Evolutionary conservation across 164 flowering plant genomes (phyloP), one percentile per base, ranked within the genome.

Genomic region (Aristolochia contorta): DNA sequence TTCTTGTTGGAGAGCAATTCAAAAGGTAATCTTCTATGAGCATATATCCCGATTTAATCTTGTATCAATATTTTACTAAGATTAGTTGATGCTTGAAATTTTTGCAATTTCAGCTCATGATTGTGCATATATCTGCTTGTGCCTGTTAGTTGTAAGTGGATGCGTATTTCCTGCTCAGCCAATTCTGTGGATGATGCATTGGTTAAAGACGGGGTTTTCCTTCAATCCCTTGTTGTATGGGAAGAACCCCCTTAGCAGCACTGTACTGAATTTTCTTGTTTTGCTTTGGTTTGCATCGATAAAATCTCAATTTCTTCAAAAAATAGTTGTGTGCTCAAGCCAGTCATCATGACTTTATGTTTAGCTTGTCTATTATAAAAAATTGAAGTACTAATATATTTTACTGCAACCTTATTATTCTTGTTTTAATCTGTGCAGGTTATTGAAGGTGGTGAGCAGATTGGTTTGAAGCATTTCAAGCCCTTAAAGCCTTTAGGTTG

Each of bases 401-500:
- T 25, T 32, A 15, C 30, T 53, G 16, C 16, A 24, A 9, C 27
- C 56, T 53, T 53, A 53, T 27, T 20, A 23, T 27, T 53, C 22
- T 16, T 8, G 19, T 27, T 66, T 60, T 62, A 41, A 60, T 19
- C 18, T 58, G 65, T 52, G 9, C 54, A 92, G 98, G 78, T 92
- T 52, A 82, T 76, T 61, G 80, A 76, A 51, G 61, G 65, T 52
- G 95, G 89, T 67, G 88, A 83, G 59, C 72, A 64, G 62, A 78
- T 92, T 66, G 84, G 90, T 21, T 67, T 92, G 52, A 76, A 82
- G 71, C 96, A 92, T 79, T 87, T 92, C 72, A 87, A 84, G 78
- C 98, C 98, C 45, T 71, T 92, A 65, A 84, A 72, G 65, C 95
- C 98, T n/a, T 77, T 92, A 79, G 98, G 98, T 49, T 81, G 85